Conservation (phyloP, 2,329 filamentous ascomycete genomes). For the Claviceps spartinae region DNA sequence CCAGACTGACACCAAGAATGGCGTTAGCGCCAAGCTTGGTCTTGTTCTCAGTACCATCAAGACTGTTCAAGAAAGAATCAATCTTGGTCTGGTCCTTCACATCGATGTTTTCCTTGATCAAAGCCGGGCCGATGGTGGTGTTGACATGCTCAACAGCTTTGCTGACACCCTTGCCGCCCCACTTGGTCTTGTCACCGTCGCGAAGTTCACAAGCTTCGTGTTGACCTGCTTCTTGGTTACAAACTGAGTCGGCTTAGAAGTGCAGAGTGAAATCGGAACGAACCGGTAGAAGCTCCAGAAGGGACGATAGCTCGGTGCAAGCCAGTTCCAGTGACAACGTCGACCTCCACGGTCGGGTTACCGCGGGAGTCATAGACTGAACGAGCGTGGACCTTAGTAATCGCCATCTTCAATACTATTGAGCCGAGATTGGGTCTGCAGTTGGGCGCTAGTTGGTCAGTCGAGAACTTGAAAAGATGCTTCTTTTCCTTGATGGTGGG, state of each 20-base stretch:
- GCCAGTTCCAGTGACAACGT: constrained; percentile 89
- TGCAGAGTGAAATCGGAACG: constrained; percentile 22
- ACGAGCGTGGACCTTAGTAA: constrained; percentile 81
- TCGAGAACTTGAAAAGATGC: background rate
- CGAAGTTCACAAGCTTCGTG: constrained; percentile 87
- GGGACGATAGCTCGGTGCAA: constrained; percentile 96
- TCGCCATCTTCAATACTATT: constrained; percentile 56
- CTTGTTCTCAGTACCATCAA: constrained; percentile 79
- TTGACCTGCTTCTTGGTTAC: constrained; percentile 45
- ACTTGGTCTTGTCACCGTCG: constrained; percentile 77
- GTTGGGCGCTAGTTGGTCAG: background rate
- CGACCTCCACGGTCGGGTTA: constrained; percentile 98
- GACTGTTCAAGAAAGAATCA: constrained; percentile 72
- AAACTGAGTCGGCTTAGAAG: constrained; percentile 11
- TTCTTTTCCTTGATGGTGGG: constrained; percentile 1
- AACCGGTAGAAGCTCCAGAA: constrained; percentile 89
- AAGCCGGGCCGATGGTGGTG: constrained; percentile 60
- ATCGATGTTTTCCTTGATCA: constrained; percentile 73
- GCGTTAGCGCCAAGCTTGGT: constrained; percentile 79
- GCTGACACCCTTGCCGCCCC: constrained; percentile 75
- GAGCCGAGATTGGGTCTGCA: background rate
- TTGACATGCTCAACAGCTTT: constrained; percentile 84
- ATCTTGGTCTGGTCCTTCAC: constrained; percentile 77
- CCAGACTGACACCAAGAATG: constrained; percentile 74
- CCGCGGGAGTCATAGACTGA: constrained; percentile 97